phyloP scores from a whole-genome alignment of 148 eudicot genomes.

The Pharnaceum exiguum region DNA sequence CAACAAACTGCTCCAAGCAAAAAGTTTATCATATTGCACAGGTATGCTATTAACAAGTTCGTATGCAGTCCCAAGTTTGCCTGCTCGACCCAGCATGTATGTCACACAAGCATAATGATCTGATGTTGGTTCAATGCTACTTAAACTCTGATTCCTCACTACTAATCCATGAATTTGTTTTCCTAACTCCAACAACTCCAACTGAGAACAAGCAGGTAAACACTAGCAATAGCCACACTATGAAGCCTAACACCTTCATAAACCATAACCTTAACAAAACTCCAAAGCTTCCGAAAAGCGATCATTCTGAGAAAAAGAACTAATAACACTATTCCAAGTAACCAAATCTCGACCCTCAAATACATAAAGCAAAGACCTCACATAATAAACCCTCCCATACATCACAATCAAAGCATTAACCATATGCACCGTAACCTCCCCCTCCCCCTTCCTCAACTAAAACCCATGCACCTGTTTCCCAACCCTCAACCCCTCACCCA shows the following conservation, averaged over 20 bases:
- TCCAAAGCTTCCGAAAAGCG: slow-evolving; percentile 51
- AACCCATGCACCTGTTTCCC: slow-evolving; percentile 82
- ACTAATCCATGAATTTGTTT: slow-evolving; percentile 79
- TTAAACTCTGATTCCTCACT: slow-evolving; percentile 42
- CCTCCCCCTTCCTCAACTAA: slow-evolving; percentile 55
- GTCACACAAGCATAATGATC: slow-evolving; percentile 76
- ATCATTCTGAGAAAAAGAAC: slow-evolving; percentile 62
- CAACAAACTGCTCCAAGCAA: slow-evolving; percentile 77
- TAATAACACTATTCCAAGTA: slow-evolving; percentile 83
- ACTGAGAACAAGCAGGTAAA: slow-evolving; percentile 82
- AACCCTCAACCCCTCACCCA: slow-evolving; percentile 43
- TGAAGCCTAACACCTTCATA: slow-evolving; percentile 57
- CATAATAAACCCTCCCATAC: slow-evolving; percentile 68
- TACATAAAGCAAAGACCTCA: slow-evolving; percentile 42
- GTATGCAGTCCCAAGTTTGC: slow-evolving; percentile 53
- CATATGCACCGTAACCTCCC: slow-evolving; percentile 46
- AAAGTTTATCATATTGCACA: slow-evolving; percentile 35
- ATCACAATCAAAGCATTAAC: slow-evolving; percentile 76
- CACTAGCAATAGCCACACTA: slow-evolving; percentile 73
- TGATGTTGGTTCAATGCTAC: slow-evolving; percentile 43
- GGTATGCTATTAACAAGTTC: slow-evolving; percentile 59
- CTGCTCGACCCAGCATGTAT: slow-evolving; percentile 87
- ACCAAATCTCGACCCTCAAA: slow-evolving; percentile 62
- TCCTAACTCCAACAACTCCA: slow-evolving; percentile 74
- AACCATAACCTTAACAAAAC: slow-evolving; percentile 46